Percentiles rank a stretch among this genome's conserved stretches.
These are phyloP conservation scores for Falciphora oryzae DNA, from an alignment of 2,329 filamentous ascomycete genomes.

Conservation along the genomic window DNA sequence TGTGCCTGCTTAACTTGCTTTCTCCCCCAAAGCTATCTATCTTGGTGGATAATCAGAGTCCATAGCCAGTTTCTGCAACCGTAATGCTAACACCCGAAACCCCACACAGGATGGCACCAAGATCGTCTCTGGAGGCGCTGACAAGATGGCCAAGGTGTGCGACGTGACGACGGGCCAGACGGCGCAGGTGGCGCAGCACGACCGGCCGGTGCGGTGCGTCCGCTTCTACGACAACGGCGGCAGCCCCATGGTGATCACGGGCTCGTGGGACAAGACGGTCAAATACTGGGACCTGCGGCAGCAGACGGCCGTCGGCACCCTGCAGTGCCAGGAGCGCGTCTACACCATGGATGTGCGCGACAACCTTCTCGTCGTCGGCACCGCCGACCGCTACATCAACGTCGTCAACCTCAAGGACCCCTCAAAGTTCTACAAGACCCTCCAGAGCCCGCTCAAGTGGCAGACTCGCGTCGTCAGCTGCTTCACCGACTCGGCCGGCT, in stretches of 20 bases:
- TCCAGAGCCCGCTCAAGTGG: constrained; percentile 96
- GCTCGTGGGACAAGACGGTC: constrained; percentile 86
- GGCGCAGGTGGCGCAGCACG: constrained; percentile 75
- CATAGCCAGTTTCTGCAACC: too few species aligned
- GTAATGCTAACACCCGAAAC: neutral
- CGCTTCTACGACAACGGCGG: constrained; percentile 70
- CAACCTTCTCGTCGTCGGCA: constrained; percentile 84
- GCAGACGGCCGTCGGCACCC: constrained; percentile 56
- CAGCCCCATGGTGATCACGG: constrained; percentile 80
- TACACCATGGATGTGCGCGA: constrained; percentile 91
- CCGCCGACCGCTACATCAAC: constrained; percentile 93
- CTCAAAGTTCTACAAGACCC: constrained; percentile 87
- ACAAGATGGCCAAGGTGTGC: constrained; percentile 84
- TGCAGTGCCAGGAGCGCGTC: constrained; percentile 68
- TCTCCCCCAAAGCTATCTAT: neutral
- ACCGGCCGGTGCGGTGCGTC: constrained; percentile 72
- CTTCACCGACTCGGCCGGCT: constrained; percentile 86
- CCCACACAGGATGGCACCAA: constrained; percentile 74
- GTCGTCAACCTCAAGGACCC: constrained; percentile 88
- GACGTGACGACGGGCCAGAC: constrained; percentile 67
- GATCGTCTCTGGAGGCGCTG: constrained; percentile 79
- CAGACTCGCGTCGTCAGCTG: constrained; percentile 94
- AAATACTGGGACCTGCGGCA: constrained; percentile 82
- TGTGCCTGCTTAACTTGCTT: neutral
- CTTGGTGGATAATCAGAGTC: neutral